Evolutionary conservation across 148 eudicot genomes (phyloP).

Genomic region (Heliosperma pusillum): DNA sequence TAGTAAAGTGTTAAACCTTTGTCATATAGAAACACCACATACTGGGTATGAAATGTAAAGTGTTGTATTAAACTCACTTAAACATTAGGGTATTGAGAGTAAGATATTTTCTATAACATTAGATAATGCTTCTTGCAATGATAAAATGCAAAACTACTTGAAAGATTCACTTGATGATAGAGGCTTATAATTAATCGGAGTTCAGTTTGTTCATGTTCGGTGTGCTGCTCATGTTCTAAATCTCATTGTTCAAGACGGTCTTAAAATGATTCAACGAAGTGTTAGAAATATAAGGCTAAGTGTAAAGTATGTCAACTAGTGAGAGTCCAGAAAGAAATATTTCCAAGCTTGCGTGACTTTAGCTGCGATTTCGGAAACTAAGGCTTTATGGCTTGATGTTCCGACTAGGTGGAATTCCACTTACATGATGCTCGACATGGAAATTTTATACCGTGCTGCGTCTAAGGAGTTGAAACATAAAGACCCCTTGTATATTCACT

Average conservation of each 20-base stretch:
- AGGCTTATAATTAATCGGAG: conserved; percentile 15
- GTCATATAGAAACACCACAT: conserved; percentile 12
- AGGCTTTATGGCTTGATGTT: too few relatives aligned
- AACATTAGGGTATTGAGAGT: conserved; percentile 15
- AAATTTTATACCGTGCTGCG: conserved; percentile 9
- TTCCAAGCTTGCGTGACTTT: too few relatives aligned
- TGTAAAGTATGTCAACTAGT: too few relatives aligned
- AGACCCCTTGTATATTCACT: not conserved
- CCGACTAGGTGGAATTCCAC: too few relatives aligned
- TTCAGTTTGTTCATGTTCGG: too few relatives aligned
- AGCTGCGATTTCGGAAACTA: too few relatives aligned
- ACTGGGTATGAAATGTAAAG: conserved; percentile 11
- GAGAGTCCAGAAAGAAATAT: too few relatives aligned
- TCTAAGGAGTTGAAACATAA: conserved; percentile 2
- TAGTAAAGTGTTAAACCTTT: conserved; percentile 15
- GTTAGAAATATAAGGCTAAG: too few relatives aligned
- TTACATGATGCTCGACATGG: conserved; percentile 22
- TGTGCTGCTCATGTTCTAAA: too few relatives aligned
- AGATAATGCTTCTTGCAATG: conserved; percentile 8
- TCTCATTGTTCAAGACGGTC: too few relatives aligned
- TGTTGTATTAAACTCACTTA: not conserved
- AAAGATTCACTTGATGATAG: not conserved
- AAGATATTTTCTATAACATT: conserved; percentile 28
- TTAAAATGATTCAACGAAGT: too few relatives aligned
- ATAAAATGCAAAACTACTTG: conserved; percentile 11